phyloP scores from a whole-genome alignment of 192 early-diverging fungal species.

The Geranomyces variabilis region DNA sequence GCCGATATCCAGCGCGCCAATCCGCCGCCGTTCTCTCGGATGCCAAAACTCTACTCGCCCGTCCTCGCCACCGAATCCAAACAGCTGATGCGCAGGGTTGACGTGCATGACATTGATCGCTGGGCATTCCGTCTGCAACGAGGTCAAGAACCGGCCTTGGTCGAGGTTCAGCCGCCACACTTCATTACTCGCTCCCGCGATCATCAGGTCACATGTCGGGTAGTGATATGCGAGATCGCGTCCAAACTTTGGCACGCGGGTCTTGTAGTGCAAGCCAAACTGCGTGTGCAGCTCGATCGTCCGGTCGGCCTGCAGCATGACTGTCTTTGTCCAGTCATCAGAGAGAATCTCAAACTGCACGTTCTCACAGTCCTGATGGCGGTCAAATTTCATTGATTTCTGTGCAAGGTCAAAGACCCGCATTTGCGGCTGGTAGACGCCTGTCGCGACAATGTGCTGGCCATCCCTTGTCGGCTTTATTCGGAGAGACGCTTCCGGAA shows the following conservation, averaged over 20 bases:
- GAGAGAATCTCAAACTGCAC: constrained; percentile 79
- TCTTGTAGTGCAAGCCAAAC: constrained; percentile 92
- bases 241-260: constrained; percentile 94
- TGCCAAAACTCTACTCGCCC: constrained; percentile 96
- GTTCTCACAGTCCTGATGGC: constrained; percentile 93
- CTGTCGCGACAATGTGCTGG: constrained; percentile 87
- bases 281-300: constrained; percentile 93
- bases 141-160: constrained; percentile 87
- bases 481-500: constrained; percentile 88
- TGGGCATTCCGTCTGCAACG: constrained; percentile 71
- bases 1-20: constrained; percentile 71
- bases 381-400: constrained; percentile 97
- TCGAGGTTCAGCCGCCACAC: constrained; percentile 91
- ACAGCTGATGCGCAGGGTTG: constrained; percentile 92
- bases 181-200: constrained; percentile 78
- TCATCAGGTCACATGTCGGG: constrained; percentile 88
- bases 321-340: constrained; percentile 97
- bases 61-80: constrained; percentile 85
- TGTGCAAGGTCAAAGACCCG: constrained; percentile 90
- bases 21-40: constrained; percentile 64
- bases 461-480: constrained; percentile 87
- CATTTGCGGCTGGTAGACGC: constrained; percentile 97
- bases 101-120: constrained; percentile 65
- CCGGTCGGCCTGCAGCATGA: constrained; percentile 88
- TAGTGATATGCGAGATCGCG: constrained; percentile 88